Percentiles rank a stretch among this genome's conserved stretches.
These are phyloP conservation scores for Medicago arabica DNA, from an alignment of 306 rosid species.

Conservation along the genomic window DNA sequence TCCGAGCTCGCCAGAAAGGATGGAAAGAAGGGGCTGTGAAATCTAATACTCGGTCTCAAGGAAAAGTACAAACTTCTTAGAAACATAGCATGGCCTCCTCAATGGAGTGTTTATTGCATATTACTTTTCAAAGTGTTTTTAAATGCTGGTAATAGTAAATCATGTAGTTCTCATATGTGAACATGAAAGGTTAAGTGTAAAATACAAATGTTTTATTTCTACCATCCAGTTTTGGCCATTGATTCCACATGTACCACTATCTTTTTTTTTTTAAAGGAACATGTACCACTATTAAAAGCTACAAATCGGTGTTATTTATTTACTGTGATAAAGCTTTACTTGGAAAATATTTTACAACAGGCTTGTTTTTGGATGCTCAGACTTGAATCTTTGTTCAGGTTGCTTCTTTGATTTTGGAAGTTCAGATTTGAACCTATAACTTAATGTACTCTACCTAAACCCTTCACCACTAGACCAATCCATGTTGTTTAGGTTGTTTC, in stretches of 20 bases:
- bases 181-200: conserved; percentile 51
- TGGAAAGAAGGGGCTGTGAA: conserved; percentile 88
- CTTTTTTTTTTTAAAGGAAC: too few species aligned
- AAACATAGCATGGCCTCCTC: conserved; percentile 14
- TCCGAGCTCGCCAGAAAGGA: conserved; percentile 92
- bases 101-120: conserved; percentile 42
- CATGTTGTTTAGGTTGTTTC: too few species aligned
- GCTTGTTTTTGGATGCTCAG: not conserved
- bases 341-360: not conserved
- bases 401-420: too few species aligned
- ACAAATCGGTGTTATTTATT: conserved; percentile 13
- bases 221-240: conserved; percentile 41
- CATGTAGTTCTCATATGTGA: conserved; percentile 32
- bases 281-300: conserved; percentile 36
- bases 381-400: too few species aligned
- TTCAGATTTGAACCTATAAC: too few species aligned
- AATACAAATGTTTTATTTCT: conserved; percentile 41
- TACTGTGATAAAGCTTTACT: conserved; percentile 25
- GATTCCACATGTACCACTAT: conserved; percentile 24
- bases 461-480: too few species aligned
- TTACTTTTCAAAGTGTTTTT: conserved; percentile 39
- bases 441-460: too few species aligned
- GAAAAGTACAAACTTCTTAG: conserved; percentile 70
- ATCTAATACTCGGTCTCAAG: conserved; percentile 60
- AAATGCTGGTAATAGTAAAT: conserved; percentile 36